Percentiles rank a stretch among this genome's conserved stretches.
Evolutionary conservation across 2,329 filamentous ascomycete species (phyloP).

Genomic region (Coniochaeta prunicola): DNA sequence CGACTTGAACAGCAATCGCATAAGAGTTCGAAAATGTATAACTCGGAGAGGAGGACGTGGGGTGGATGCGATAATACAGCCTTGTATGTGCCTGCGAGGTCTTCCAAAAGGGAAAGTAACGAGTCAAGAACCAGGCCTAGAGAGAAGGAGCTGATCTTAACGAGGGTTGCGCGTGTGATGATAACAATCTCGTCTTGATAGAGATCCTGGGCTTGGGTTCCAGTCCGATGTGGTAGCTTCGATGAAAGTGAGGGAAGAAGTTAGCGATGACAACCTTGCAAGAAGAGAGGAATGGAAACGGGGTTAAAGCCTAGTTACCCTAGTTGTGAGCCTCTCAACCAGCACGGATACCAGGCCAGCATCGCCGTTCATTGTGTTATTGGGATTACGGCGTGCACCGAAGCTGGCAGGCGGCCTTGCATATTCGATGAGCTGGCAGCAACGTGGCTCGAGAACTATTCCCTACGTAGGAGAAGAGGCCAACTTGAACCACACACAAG

Average conservation of each 20-base stretch:
- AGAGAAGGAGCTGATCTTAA: conserved; percentile 50
- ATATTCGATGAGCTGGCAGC: not conserved
- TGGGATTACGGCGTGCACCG: not conserved
- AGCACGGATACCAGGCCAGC: conserved; percentile 53
- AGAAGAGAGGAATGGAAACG: not conserved
- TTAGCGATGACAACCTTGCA: conserved; percentile 2
- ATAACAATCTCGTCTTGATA: conserved; percentile 53
- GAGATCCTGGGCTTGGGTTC: conserved; percentile 48
- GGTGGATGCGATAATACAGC: conserved; percentile 44
- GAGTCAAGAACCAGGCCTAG: conserved; percentile 49
- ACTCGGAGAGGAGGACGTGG: conserved; percentile 56
- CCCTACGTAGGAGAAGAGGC: not conserved
- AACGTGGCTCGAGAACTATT: not conserved
- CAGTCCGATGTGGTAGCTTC: conserved; percentile 57
- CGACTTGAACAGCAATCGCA: conserved; percentile 59
- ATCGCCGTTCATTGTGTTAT: conserved; percentile 48
- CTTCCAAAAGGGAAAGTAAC: conserved; percentile 50
- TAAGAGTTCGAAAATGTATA: conserved; percentile 55
- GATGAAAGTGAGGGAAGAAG: conserved; percentile 8
- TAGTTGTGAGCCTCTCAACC: conserved; percentile 54
- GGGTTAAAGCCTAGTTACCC: conserved; percentile 33
- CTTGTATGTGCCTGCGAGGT: conserved; percentile 48
- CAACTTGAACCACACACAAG: not conserved
- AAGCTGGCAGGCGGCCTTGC: not conserved
- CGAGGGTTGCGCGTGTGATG: conserved; percentile 53